phyloP scores from a whole-genome alignment of 371 early-diverging fungal genomes.

The Haplosporangium sp. region DNA sequence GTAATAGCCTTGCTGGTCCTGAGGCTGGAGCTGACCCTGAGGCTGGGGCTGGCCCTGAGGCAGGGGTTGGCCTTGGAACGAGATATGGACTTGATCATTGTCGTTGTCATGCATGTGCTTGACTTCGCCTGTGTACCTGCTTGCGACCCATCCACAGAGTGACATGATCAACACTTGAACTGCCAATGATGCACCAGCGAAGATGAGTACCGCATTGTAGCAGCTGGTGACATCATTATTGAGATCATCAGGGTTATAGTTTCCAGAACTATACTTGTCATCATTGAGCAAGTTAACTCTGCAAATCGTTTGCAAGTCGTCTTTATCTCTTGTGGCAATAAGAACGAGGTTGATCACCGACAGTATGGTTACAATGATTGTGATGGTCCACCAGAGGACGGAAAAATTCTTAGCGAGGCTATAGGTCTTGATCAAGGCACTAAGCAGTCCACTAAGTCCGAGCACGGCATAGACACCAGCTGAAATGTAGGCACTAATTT shows the following conservation, averaged over 20 bases:
- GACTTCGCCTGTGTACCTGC: slow-evolving; percentile 22
- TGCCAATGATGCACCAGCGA: slow-evolving; percentile 4
- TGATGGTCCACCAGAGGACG: slow-evolving; percentile 24
- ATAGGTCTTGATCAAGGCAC: slow-evolving; percentile 25
- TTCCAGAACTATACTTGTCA: not conserved
- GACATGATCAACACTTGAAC: slow-evolving; percentile 14
- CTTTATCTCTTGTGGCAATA: slow-evolving; percentile 9
- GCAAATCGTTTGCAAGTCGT: slow-evolving; percentile 3
- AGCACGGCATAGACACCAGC: slow-evolving; percentile 20
- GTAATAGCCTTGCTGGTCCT: not conserved
- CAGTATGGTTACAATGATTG: not conserved
- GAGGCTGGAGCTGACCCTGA: not conserved
- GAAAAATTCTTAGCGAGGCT: slow-evolving; percentile 34
- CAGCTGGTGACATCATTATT: slow-evolving; percentile 9
- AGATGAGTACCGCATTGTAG: slow-evolving; percentile 2
- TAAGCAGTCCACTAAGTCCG: slow-evolving; percentile 17
- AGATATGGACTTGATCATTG: not conserved
- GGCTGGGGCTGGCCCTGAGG: not conserved
- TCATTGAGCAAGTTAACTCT: not conserved
- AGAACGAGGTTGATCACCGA: slow-evolving; percentile 6
- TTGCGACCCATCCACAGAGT: slow-evolving; percentile 20
- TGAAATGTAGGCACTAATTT: slow-evolving; percentile 11
- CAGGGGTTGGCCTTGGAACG: not conserved
- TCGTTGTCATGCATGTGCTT: slow-evolving; percentile 22
- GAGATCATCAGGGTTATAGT: not conserved